A percentile compares a stretch with the other conserved stretches of the same genome.
Conservation (phyloP, 345 rosid genomes). For the Syzygium aqueum region DNA sequence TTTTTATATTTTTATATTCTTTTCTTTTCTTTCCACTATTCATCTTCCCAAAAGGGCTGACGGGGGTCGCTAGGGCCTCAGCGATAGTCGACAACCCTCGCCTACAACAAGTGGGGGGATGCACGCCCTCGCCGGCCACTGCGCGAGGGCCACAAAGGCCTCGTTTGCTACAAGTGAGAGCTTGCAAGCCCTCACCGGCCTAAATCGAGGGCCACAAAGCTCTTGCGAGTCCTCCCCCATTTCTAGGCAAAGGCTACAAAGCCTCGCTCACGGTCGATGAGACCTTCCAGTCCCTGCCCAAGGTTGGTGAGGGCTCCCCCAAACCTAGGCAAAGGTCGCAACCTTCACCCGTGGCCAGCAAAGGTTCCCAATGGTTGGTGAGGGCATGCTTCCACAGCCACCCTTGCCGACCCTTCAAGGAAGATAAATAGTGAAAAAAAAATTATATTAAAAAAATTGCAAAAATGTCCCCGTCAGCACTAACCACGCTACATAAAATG, state of each 20-base stretch:
- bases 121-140: not conserved
- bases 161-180: not conserved
- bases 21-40: not conserved
- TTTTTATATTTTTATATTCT: too few relatives aligned
- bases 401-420: too few relatives aligned
- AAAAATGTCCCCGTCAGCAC: too few relatives aligned
- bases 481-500: too few relatives aligned
- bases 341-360: not conserved
- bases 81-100: not conserved
- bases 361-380: too few relatives aligned
- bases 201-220: not conserved
- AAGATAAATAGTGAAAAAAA: too few relatives aligned
- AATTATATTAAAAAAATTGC: too few relatives aligned
- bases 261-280: fast-evolving
- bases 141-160: not conserved
- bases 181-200: not conserved
- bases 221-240: not conserved
- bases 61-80: fast-evolving
- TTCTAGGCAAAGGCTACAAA: not conserved
- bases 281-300: not conserved
- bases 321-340: too few relatives aligned
- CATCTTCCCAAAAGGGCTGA: not conserved
- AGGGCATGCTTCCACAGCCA: too few relatives aligned
- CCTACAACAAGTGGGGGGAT: not conserved
- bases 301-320: not conserved